Evolutionary conservation across 768 basidiomycete genomes (phyloP).

Genomic region (Collybia nuda): DNA sequence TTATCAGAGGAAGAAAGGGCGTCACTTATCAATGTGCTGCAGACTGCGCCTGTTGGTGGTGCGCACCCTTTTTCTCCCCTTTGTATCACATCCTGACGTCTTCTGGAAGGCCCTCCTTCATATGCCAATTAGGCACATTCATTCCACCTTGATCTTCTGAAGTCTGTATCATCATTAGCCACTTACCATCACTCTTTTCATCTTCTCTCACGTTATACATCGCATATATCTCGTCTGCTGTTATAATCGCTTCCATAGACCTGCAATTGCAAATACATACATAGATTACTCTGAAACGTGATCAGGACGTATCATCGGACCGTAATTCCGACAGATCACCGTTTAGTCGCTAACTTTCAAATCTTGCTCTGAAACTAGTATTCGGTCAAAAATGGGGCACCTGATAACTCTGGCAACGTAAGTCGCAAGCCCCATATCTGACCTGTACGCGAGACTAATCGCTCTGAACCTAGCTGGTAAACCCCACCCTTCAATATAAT

Average conservation of each 20-base stretch:
- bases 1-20: constrained; percentile 74
- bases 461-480: constrained; percentile 11
- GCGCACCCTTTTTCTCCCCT: constrained; percentile 19
- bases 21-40: constrained; percentile 58
- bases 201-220: not conserved
- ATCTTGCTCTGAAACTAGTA: too few relatives aligned
- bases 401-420: constrained; percentile 89
- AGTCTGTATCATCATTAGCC: not conserved
- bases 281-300: not conserved
- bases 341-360: too few relatives aligned
- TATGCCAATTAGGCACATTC: constrained; percentile 26
- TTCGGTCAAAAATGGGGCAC: constrained; percentile 62
- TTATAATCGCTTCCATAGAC: constrained; percentile 11
- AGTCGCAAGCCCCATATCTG: constrained; percentile 17
- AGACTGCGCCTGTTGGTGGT: constrained; percentile 61
- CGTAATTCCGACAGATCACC: too few relatives aligned
- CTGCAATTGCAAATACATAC: constrained; percentile 8
- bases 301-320: not conserved
- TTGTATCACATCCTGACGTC: not conserved
- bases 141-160: constrained; percentile 6
- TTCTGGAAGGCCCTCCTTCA: constrained; percentile 33
- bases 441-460: not conserved
- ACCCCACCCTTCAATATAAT: not conserved
- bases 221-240: constrained; percentile 14
- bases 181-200: not conserved